phyloP scores from a whole-genome alignment of 129 eudicot genomes.

The Ambrosia trifida region DNA sequence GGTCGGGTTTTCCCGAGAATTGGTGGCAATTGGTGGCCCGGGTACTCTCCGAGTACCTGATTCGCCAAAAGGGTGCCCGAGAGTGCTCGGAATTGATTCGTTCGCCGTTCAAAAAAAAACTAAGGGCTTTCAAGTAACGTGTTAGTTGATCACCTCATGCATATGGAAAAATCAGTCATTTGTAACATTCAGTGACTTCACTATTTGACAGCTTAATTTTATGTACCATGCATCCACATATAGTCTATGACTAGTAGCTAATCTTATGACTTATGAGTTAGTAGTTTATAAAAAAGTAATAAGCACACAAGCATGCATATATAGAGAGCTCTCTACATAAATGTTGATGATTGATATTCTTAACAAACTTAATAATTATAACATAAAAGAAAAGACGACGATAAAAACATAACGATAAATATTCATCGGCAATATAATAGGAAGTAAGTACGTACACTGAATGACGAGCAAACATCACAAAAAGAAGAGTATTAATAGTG shows the following conservation, averaged over 20 bases:
- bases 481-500: not conserved
- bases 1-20: too few species aligned
- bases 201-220: too few species aligned
- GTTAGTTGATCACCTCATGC: not conserved
- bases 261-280: not conserved
- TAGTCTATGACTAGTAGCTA: not conserved
- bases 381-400: not conserved
- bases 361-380: too few species aligned
- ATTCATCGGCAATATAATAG: not conserved
- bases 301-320: conserved; percentile 8
- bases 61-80: too few species aligned
- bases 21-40: too few species aligned
- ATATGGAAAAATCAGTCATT: not conserved
- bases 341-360: not conserved
- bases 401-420: not conserved
- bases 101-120: too few species aligned
- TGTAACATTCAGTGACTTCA: too few species aligned
- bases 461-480: not conserved
- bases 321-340: too few species aligned
- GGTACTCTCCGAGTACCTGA: too few species aligned
- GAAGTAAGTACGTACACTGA: conserved; percentile 9
- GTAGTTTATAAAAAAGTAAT: not conserved
- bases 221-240: not conserved
- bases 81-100: too few species aligned
- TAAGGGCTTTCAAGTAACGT: not conserved